Evolutionary conservation across 2,329 filamentous ascomycete genomes (phyloP), one percentile per base, ranked within the genome.

Genomic region (Scedosporium aurantiacum): DNA sequence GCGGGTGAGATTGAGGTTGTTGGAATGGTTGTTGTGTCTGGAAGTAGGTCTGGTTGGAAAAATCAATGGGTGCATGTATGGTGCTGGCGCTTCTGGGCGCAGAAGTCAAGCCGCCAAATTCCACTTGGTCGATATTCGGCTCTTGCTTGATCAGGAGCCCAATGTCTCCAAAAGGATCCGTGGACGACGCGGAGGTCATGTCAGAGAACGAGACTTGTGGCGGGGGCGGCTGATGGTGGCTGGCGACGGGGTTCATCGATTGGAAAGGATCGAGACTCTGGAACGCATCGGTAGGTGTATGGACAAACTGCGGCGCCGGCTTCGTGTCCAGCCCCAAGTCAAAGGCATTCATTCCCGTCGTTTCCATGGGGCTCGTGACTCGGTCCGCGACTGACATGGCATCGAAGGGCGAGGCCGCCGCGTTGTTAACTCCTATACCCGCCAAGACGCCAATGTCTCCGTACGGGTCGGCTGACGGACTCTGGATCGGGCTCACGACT

Each of bases 31-130:
- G 52, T 25, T 60, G 59, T 37, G 23, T 55, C 40, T 16, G 28
- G 32, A 60, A 60, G 47, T 57, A 61, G 41, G 21, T 37, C 47
- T 50, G 60, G 21, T 27, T 41, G 21, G 47, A 45, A 25, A 60
- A 60, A 32, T 60, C 6, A n/a, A 60, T 23, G 3, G 58, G 58
- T 10, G 45, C 21, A n/a, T 62, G 57, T 21, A 67, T 12, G n/a
- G 41, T 16, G 18, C 27, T 55, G 21, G 25, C 54, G 27, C n/a
- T 54, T 21, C 47, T 54, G 3, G 58, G 47, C 6, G 45, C 45
- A 25, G 47, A 47, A 41, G 14, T 37, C 12, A 54, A 37, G 28
- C 12, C 21, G 14, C 54, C 47, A 55, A 60, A 60, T 14, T 43
- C 45, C 21, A 27, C n/a, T 3, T 45, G 21, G 2, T 60, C 58